Conservation (phyloP, 78 protist genomes). For the Dictyostelium discoideum region dicty_2.7 NC_007089.4:2313001-2313500, state of each 20-base stretch:
- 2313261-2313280: background rate
- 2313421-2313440: constrained; percentile 35
- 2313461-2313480: constrained; percentile 6
- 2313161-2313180: too few relatives aligned
- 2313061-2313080: too few relatives aligned
- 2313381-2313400: constrained; percentile 39
- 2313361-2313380: constrained; percentile 1
- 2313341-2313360: background rate
- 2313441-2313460: constrained; percentile 30
- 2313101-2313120: too few relatives aligned
- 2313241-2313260: background rate
- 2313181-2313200: too few relatives aligned
- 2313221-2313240: background rate
- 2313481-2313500: background rate
- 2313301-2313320: constrained; percentile 40
- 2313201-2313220: background rate
- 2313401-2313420: background rate
- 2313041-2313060: too few relatives aligned
- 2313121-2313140: too few relatives aligned
- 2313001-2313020: too few relatives aligned
- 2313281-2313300: constrained; percentile 7
- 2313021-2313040: too few relatives aligned
- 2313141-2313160: too few relatives aligned
- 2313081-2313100: too few relatives aligned
- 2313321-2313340: constrained; percentile 57